phyloP scores from a whole-genome alignment of 2,329 filamentous ascomycete species.

The Chalaropsis thielavioides region DNA sequence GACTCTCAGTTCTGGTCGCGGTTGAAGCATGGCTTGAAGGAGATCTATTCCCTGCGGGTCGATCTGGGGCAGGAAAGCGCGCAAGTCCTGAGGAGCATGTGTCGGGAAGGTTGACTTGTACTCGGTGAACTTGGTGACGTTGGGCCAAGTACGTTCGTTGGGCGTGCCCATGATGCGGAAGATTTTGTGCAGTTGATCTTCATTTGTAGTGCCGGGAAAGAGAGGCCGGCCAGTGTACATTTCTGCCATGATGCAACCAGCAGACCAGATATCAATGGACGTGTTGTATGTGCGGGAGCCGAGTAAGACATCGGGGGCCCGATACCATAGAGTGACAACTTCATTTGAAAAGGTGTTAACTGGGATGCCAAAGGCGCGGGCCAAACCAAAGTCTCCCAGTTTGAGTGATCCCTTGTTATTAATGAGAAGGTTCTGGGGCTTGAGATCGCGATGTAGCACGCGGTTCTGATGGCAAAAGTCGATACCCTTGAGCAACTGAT shows the following conservation, averaged over 20 bases:
- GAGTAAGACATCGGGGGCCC: conserved; percentile 85
- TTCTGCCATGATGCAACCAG: conserved; percentile 98
- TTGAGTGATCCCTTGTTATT: conserved; percentile 84
- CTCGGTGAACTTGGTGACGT: conserved; percentile 89
- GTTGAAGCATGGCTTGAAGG: conserved; percentile 77
- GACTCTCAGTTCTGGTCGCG: conserved; percentile 81
- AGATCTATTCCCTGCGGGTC: conserved; percentile 78
- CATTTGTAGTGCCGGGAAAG: conserved; percentile 95
- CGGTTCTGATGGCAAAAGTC: conserved; percentile 97
- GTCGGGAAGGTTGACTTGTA: conserved; percentile 94
- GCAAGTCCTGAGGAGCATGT: conserved; percentile 82
- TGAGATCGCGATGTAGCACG: conserved; percentile 87
- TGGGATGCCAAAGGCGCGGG: conserved; percentile 87
- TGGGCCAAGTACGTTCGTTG: conserved; percentile 87
- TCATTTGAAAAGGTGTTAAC: conserved; percentile 98
- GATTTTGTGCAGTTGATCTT: conserved; percentile 92
- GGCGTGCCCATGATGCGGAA: conserved; percentile 98
- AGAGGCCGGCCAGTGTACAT: conserved; percentile 95
- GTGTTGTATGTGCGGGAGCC: conserved; percentile 96
- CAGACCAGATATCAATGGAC: conserved; percentile 99
- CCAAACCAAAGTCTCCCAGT: conserved; percentile 86
- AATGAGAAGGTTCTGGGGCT: conserved; percentile 92
- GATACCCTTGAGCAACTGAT: conserved; percentile 86
- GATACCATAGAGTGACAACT: conserved; percentile 95
- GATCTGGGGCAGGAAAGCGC: conserved; percentile 76